A percentile compares a stretch with the other conserved stretches of the same genome.
These are phyloP conservation scores for Pythium myriotylum DNA, from an alignment of 352 stramenopile genomes.

Conservation along the genomic window DNA sequence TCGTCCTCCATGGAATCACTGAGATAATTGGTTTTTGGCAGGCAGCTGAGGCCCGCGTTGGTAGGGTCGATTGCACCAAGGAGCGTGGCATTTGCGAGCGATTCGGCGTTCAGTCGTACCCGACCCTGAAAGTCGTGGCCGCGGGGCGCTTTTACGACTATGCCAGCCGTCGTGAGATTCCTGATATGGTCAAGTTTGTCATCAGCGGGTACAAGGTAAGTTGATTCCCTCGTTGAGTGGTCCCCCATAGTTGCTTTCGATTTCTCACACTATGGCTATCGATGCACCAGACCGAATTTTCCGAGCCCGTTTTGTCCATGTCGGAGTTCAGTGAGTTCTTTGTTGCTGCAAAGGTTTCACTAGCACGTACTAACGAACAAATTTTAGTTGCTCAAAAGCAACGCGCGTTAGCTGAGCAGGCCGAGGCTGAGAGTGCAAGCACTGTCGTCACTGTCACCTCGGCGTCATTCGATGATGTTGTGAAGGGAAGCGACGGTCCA, in stretches of 20 bases:
- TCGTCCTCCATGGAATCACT: too few species aligned
- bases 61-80: slow-evolving; percentile 82
- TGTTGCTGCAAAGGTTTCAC: background rate
- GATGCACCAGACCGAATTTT: slow-evolving; percentile 47
- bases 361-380: too few species aligned
- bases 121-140: slow-evolving; percentile 76
- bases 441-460: slow-evolving; percentile 34
- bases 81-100: slow-evolving; percentile 74
- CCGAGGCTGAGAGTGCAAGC: slow-evolving; percentile 30
- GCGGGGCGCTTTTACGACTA: slow-evolving; percentile 75
- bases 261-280: background rate
- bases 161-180: slow-evolving; percentile 54
- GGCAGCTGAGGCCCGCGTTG: slow-evolving; percentile 48
- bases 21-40: too few species aligned
- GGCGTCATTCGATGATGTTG: slow-evolving; percentile 31
- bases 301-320: slow-evolving; percentile 58
- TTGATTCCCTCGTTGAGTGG: too few species aligned
- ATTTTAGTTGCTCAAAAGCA: slow-evolving; percentile 15
- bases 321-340: slow-evolving; percentile 59
- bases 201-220: slow-evolving; percentile 74
- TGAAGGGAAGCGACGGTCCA: slow-evolving; percentile 58
- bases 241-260: too few species aligned
- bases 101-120: slow-evolving; percentile 81
- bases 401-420: slow-evolving; percentile 29
- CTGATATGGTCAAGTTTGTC: slow-evolving; percentile 56